These are phyloP conservation scores for Puccinia triticina DNA, from an alignment of 1,284 basidiomycete species.

Conservation along the genomic window DNA sequence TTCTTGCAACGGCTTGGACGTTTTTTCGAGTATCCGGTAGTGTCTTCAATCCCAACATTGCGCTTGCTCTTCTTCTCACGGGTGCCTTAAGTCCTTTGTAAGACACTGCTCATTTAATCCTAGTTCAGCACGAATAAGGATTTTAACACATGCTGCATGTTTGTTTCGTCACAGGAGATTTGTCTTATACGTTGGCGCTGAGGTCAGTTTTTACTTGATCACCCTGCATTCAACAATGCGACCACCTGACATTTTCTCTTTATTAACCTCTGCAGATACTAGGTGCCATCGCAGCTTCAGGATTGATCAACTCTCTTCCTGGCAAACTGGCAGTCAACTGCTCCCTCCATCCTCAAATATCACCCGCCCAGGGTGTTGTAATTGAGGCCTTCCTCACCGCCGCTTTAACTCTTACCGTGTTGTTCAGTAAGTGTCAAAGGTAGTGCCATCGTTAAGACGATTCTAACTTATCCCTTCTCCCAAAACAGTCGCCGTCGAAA, in stretches of 20 bases:
- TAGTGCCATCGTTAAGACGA: not conserved
- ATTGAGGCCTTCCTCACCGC: constrained; percentile 45
- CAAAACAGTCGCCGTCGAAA: constrained; percentile 53
- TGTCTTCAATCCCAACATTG: constrained; percentile 49
- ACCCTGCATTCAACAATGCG: not conserved
- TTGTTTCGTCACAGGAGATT: constrained; percentile 28
- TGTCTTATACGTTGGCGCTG: constrained; percentile 40
- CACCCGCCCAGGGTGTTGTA: constrained; percentile 25
- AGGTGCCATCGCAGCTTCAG: constrained; percentile 64
- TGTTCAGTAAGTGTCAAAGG: constrained; percentile 25
- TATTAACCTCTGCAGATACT: constrained; percentile 1
- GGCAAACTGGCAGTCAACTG: constrained; percentile 66
- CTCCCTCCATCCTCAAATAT: constrained; percentile 37
- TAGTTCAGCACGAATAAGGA: not conserved
- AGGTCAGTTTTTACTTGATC: constrained; percentile 7
- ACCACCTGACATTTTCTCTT: not conserved
- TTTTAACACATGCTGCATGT: not conserved
- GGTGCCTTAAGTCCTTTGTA: constrained; percentile 44
- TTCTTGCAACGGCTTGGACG: constrained; percentile 65
- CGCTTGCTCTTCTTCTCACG: constrained; percentile 35
- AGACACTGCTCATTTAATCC: not conserved
- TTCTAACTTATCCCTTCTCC: no score
- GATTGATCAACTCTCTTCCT: constrained; percentile 68
- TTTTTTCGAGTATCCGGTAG: constrained; percentile 50
- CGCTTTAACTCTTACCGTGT: constrained; percentile 31